Conservation (phyloP, 2,329 filamentous ascomycete species). For the Biscogniauxia sp. region DNA sequence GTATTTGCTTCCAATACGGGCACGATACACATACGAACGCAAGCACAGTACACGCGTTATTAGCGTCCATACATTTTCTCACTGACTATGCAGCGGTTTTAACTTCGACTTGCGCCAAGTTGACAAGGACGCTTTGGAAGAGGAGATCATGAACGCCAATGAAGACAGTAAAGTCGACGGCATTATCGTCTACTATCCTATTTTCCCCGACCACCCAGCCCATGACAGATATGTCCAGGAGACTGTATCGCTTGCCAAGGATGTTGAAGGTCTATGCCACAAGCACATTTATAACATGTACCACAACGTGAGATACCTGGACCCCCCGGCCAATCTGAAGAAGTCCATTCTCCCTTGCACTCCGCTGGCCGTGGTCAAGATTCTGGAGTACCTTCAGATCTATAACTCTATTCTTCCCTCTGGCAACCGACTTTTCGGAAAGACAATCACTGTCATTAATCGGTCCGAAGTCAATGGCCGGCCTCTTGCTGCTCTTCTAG, state of each 20-base stretch:
- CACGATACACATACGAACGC: not conserved
- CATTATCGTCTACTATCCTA: constrained; percentile 98
- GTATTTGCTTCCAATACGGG: constrained; percentile 28
- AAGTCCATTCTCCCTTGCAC: constrained; percentile 97
- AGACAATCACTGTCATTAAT: constrained; percentile 95
- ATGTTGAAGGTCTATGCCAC: constrained; percentile 93
- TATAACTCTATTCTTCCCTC: constrained; percentile 94
- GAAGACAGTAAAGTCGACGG: constrained; percentile 72
- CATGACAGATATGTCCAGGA: constrained; percentile 97
- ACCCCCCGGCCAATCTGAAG: constrained; percentile 70
- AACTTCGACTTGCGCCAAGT: constrained; percentile 81
- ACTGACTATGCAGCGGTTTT: constrained; percentile 65
- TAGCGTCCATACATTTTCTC: constrained; percentile 8
- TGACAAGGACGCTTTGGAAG: constrained; percentile 85
- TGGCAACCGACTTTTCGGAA: constrained; percentile 88
- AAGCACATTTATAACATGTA: constrained; percentile 99
- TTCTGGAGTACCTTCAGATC: constrained; percentile 90
- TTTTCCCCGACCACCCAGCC: constrained; percentile 75
- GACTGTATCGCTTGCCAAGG: constrained; percentile 84
- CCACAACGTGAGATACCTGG: constrained; percentile 93
- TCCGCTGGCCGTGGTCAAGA: constrained; percentile 93
- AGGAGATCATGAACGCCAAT: constrained; percentile 83
- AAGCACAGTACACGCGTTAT: constrained; percentile 5
- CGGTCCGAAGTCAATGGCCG: constrained; percentile 93
- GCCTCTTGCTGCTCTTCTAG: constrained; percentile 85